Evolutionary conservation across 257 asterid genomes (phyloP).

Genomic region (Prunella vulgaris): DNA sequence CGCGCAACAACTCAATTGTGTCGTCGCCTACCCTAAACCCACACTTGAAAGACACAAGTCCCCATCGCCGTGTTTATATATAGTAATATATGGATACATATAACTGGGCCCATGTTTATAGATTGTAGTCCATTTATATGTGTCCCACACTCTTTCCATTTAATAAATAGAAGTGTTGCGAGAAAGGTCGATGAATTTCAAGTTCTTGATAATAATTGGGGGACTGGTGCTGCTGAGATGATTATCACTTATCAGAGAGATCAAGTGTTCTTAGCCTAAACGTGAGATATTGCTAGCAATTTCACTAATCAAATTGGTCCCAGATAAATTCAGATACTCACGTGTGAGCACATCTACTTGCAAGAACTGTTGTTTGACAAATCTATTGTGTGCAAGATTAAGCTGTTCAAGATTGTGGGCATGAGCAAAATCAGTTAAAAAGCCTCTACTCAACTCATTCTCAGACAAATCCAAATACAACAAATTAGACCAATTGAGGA

Average conservation of each 20-base stretch:
- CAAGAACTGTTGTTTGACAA: conserved; percentile 45
- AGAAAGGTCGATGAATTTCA: conserved; percentile 67
- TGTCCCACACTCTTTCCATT: too few species aligned
- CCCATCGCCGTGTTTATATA: too few species aligned
- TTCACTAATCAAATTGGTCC: conserved; percentile 58
- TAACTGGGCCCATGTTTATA: too few species aligned
- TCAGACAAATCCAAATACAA: conserved; percentile 71
- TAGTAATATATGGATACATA: too few species aligned
- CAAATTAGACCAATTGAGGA: conserved; percentile 60
- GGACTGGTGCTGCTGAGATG: conserved; percentile 58
- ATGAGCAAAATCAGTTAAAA: conserved; percentile 36
- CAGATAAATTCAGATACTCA: conserved; percentile 78
- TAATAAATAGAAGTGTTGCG: too few species aligned
- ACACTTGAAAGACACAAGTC: too few species aligned
- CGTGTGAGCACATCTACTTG: conserved; percentile 36
- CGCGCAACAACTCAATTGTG: too few species aligned
- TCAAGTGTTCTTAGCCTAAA: conserved; percentile 59
- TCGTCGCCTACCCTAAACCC: too few species aligned
- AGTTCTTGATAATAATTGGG: conserved; percentile 33
- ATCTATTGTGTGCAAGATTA: conserved; percentile 84
- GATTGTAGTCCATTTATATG: too few species aligned
- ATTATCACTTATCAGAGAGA: conserved; percentile 69
- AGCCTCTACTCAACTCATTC: conserved; percentile 75
- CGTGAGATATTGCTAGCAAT: conserved; percentile 49
- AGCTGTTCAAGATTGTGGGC: conserved; percentile 58